phyloP scores from a whole-genome alignment of 2,329 filamentous ascomycete genomes.

The Aspergillus pseudotamarii region DNA sequence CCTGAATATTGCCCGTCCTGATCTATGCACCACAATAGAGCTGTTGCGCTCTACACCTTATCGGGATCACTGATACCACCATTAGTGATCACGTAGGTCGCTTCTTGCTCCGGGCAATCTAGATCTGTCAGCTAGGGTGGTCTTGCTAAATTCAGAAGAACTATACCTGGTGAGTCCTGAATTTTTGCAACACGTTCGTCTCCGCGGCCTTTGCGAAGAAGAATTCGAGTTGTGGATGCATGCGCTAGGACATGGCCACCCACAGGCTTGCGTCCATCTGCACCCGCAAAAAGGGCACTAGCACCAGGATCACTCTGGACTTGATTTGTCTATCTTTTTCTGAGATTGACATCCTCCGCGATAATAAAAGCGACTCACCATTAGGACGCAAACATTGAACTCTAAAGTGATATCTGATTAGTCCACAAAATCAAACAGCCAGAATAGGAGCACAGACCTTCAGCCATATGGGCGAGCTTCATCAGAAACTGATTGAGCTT shows the following conservation, averaged over 20 bases:
- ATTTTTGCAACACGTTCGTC: conserved; percentile 73
- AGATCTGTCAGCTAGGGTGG: conserved; percentile 11
- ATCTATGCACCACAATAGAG: background rate
- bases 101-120: conserved; percentile 71
- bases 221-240: conserved; percentile 66
- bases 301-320: conserved; percentile 72
- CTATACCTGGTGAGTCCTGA: conserved; percentile 65
- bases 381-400: conserved; percentile 68
- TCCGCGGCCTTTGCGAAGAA: conserved; percentile 69
- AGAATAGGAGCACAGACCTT: conserved; percentile 46
- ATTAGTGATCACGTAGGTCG: conserved; percentile 70
- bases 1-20: background rate
- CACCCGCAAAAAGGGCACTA: conserved; percentile 67
- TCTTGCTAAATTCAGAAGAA: background rate
- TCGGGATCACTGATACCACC: conserved; percentile 70
- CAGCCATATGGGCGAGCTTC: conserved; percentile 66
- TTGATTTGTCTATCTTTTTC: conserved; percentile 61
- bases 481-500: conserved; percentile 68
- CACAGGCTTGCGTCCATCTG: conserved; percentile 68
- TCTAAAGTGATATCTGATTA: conserved; percentile 43
- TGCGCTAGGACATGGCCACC: conserved; percentile 71
- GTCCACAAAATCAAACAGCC: background rate
- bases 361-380: conserved; percentile 45
- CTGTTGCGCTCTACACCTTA: conserved; percentile 51
- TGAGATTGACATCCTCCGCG: background rate